Base-by-base conservation (phyloP, 83 land plant species). In the Diphasiastrum complanatum region DNA sequence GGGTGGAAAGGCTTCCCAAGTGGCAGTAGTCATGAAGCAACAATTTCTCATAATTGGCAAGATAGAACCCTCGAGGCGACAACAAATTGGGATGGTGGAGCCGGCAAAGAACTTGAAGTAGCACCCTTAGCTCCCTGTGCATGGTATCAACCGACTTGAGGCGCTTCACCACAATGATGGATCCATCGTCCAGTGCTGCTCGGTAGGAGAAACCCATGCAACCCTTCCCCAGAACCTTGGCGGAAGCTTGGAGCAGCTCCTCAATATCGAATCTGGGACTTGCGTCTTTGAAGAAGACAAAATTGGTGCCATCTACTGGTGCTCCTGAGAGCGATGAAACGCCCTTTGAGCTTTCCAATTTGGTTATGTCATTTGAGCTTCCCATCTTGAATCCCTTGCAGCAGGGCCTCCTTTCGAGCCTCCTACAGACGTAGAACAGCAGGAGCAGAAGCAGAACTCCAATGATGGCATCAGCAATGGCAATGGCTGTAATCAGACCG, bases 181-280 rank as follows among this genome's bases (percentile, higher is more conserved):
- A 16, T 11, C 59, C 59, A 30, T 55, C 59, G 35, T 55, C 59
- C 38, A 55, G 1, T 11, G 31, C 59, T 1, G 59, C 59, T 30
- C 31, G 26, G 34, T 55, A 55, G 0, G 59, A 16, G 10, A 35
- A 27, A 27, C 59, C 59, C 26, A 55, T 55, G 59, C 59, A 27
- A 27, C 59, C 59, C 34, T 55, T 55, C 11, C 59, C 59, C 26
- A 55, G 59, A 12, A 55, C 59, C 59, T 55, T 35, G 34, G 59
- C 59, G 18, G 59, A 55, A 20, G 59, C 59, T 1, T 35, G 30
- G 38, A 55, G 59, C 30, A 55, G 27, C 11, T 55, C 59, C 59
- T 55, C 59, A 27, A 55, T 31, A 55, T 55, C 59, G 31, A 26
- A 55, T 18, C n/a, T 41, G 1, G 12, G 18, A 41, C 34, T 31